These are phyloP conservation scores for Nakaseomyces kungkrabaensis DNA, from an alignment of 1,139 yeast genomes.

Conservation along the genomic window DNA sequence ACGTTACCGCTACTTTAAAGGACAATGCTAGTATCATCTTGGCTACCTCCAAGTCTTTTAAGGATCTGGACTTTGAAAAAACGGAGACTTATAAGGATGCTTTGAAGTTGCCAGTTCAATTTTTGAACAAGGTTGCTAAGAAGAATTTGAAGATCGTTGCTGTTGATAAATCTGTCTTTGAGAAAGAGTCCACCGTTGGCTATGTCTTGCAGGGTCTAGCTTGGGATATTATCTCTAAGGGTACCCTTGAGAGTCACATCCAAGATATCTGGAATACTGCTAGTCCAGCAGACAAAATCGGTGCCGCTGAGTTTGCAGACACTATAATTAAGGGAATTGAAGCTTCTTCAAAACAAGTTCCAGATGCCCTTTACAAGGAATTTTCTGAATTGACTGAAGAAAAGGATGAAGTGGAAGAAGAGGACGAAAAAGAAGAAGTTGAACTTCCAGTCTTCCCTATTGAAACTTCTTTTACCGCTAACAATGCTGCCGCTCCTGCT, in stretches of 20 bases:
- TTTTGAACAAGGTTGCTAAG: constrained; percentile 46
- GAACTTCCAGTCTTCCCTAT: constrained; percentile 42
- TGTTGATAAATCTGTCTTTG: constrained; percentile 47
- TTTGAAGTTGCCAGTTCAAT: constrained; percentile 37
- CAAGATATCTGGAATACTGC: constrained; percentile 73
- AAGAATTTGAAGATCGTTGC: constrained; percentile 45
- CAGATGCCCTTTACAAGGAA: neutral
- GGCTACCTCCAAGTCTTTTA: constrained; percentile 20
- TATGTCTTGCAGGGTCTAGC: constrained; percentile 72
- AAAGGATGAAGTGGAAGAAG: constrained; percentile 10
- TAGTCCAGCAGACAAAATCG: constrained; percentile 46
- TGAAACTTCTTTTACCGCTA: constrained; percentile 53
- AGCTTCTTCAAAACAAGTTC: constrained; percentile 26
- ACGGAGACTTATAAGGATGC: constrained; percentile 36
- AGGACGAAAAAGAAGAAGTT: constrained; percentile 10
- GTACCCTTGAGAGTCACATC: constrained; percentile 54
- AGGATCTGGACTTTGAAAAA: constrained; percentile 23
- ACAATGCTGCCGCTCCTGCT: constrained; percentile 36
- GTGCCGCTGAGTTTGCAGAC: constrained; percentile 2
- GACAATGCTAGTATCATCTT: constrained; percentile 50
- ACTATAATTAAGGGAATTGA: constrained; percentile 2
- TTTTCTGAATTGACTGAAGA: constrained; percentile 28
- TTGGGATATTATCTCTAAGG: constrained; percentile 59
- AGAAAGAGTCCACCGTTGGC: constrained; percentile 57
- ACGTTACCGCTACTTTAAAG: constrained; percentile 52